Evolutionary conservation across 768 basidiomycete genomes (phyloP), one percentile per base, ranked within the genome.

Genomic region (Mycena polygramma): DNA sequence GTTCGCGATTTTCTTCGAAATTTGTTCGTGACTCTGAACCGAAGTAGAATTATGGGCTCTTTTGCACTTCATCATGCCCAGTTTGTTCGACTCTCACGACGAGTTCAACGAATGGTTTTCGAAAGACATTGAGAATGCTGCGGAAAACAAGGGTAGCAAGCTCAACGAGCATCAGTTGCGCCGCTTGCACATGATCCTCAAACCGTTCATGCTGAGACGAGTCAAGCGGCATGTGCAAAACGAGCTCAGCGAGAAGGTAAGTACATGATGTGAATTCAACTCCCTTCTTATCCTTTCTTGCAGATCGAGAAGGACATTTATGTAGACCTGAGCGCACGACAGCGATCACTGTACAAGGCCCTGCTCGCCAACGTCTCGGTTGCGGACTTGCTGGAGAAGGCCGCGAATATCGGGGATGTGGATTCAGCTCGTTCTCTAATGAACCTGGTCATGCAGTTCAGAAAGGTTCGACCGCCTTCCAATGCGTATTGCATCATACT

Each of bases 81-180:
- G 94, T 78, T 84, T 99, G 63, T 99, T 99, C 80, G 98, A 99
- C 80, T 98, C 97, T 17, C 97, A 99, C 76, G 97, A 99, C 77
- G 98, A 99, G 82, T 99, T 99, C 85, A 96, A 94, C 78, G 97
- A 99, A 80, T 99, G 98, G 98, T 99, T 99, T 80, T 98, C 97
- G 14, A 98, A 98, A 81, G 98, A 98, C 76, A 98, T 99, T 63
- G 98, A 99, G 83, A 97, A 94, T 77, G 95, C 95, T 20, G 88
- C 88, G 7, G 96, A 96, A 79, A 96, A 96, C 78, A 94, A 95
- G 75, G 94, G 94, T 7, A 91, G 92, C 80, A 94, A 92, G 78
- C 85, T 99, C 73, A 98, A 97, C 77, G 97, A 98, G 77, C 92
- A 98, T 79, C 98, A 99, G 79, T 84, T 99, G 52, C 90, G 96